Conservation (phyloP, 2,329 filamentous ascomycete species). For the Tympanopsis confertula region DNA sequence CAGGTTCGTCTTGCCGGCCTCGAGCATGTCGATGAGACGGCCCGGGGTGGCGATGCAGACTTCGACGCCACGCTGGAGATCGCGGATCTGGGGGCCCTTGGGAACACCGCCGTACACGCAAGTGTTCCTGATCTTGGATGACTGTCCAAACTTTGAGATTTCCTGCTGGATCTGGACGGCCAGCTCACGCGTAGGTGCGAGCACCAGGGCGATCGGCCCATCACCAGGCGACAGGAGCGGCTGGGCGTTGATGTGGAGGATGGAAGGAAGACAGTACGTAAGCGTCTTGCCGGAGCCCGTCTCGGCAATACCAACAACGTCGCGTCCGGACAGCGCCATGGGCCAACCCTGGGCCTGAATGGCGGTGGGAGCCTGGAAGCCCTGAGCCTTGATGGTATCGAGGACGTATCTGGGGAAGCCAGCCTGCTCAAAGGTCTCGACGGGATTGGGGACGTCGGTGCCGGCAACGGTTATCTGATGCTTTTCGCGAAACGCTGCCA, state of each 20-base stretch:
- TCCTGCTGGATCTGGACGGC: constrained; percentile 98
- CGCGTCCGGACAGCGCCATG: constrained; percentile 94
- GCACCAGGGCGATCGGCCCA: constrained; percentile 88
- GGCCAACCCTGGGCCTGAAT: constrained; percentile 99
- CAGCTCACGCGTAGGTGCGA: constrained; percentile 92
- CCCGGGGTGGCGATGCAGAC: constrained; percentile 97
- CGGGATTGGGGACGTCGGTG: constrained; percentile 74
- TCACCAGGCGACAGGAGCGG: constrained; percentile 89
- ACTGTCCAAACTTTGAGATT: constrained; percentile 97
- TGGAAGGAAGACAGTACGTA: constrained; percentile 93
- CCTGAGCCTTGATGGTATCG: constrained; percentile 96
- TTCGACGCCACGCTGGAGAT: constrained; percentile 88
- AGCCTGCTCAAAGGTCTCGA: constrained; percentile 95
- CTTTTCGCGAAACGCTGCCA: constrained; percentile 77
- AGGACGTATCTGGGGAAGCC: constrained; percentile 95
- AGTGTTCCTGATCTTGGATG: constrained; percentile 93
- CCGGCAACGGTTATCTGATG: constrained; percentile 78
- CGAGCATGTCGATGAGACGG: constrained; percentile 96
- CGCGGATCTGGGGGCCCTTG: constrained; percentile 91
- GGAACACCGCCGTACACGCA: constrained; percentile 99
- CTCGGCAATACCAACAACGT: constrained; percentile 98
- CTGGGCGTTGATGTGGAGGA: constrained; percentile 98
- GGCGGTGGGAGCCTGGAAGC: constrained; percentile 82
- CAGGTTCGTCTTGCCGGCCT: constrained; percentile 94
- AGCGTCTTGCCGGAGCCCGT: constrained; percentile 98